phyloP scores from a whole-genome alignment of 2,329 filamentous ascomycete genomes.

The Aspergillus fischeri region DNA sequence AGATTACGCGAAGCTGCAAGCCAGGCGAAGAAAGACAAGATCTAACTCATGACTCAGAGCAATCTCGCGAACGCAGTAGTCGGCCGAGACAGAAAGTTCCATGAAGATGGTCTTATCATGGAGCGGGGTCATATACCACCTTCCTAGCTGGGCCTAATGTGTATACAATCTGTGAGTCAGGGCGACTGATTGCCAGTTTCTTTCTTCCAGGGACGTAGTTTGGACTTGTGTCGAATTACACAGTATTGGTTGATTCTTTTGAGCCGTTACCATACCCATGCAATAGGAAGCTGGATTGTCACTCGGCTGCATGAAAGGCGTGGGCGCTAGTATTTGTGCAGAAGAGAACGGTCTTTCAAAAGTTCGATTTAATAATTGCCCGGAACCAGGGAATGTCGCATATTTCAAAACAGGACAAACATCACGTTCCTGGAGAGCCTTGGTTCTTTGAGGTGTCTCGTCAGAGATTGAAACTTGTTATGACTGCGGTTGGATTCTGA shows the following conservation, averaged over 20 bases:
- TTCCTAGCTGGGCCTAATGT: too few relatives aligned
- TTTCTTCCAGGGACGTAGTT: too few relatives aligned
- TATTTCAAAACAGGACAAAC: neutral
- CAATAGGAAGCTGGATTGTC: too few relatives aligned
- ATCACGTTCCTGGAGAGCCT: too few relatives aligned
- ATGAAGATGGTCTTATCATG: neutral
- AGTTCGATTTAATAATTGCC: too few relatives aligned
- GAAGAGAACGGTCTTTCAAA: too few relatives aligned
- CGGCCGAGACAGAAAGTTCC: neutral
- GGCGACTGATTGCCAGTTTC: too few relatives aligned
- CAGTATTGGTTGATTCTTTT: neutral
- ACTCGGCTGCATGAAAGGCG: too few relatives aligned
- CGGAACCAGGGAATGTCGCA: neutral
- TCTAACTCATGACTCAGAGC: neutral
- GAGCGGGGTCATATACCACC: neutral
- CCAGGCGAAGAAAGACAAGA: slow-evolving; percentile 5
- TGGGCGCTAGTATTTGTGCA: too few relatives aligned
- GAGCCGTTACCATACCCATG: neutral
- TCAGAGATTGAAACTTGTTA: too few relatives aligned
- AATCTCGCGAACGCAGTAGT: neutral
- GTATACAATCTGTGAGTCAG: too few relatives aligned
- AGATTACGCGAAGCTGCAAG: slow-evolving; percentile 17
- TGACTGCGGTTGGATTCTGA: neutral
- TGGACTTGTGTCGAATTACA: neutral
- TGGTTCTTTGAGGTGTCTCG: too few relatives aligned